A percentile compares a stretch with the other conserved stretches of the same genome.
These are phyloP conservation scores for Fusarium decemcellulare DNA, from an alignment of 2,329 filamentous ascomycete species.

Conservation along the genomic window DNA sequence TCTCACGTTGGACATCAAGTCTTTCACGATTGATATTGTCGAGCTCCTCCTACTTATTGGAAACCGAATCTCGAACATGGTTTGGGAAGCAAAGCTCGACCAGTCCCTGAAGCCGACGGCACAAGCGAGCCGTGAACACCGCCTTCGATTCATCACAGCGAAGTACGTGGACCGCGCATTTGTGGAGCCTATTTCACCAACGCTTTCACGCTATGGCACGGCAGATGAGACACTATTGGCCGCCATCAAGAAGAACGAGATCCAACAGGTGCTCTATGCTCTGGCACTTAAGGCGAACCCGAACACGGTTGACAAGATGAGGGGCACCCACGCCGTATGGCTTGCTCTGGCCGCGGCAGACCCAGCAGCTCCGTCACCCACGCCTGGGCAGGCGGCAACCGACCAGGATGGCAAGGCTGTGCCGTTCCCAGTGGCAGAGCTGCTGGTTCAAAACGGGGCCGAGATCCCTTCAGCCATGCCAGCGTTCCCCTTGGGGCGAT, in stretches of 20 bases:
- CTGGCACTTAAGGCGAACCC: slow-evolving; percentile 89
- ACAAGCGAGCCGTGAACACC: slow-evolving; percentile 87
- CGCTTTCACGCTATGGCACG: slow-evolving; percentile 81
- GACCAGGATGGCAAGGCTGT: slow-evolving; percentile 67
- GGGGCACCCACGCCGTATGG: slow-evolving; percentile 91
- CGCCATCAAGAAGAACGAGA: slow-evolving; percentile 96
- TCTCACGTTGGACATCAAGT: slow-evolving; percentile 93
- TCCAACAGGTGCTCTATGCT: slow-evolving; percentile 92
- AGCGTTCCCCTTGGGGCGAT: slow-evolving; percentile 85
- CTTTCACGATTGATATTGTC: slow-evolving; percentile 97
- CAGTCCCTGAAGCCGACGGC: slow-evolving; percentile 79
- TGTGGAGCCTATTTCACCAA: slow-evolving; percentile 83
- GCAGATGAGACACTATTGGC: slow-evolving; percentile 91
- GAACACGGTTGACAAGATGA: slow-evolving; percentile 87
- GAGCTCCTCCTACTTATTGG: slow-evolving; percentile 93
- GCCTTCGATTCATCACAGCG: slow-evolving; percentile 93
- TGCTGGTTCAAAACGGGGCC: slow-evolving; percentile 94
- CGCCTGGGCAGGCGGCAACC: slow-evolving; percentile 58
- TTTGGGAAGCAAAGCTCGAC: slow-evolving; percentile 93
- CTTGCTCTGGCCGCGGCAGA: slow-evolving; percentile 93
- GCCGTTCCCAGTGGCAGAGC: slow-evolving; percentile 90
- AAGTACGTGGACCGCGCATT: slow-evolving; percentile 92
- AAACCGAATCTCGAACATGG: slow-evolving; percentile 94
- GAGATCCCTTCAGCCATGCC: slow-evolving; percentile 84
- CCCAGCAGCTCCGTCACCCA: slow-evolving; percentile 80